Evolutionary conservation across 192 early-diverging fungal genomes (phyloP).

Genomic region (Gigaspora rosea): DNA sequence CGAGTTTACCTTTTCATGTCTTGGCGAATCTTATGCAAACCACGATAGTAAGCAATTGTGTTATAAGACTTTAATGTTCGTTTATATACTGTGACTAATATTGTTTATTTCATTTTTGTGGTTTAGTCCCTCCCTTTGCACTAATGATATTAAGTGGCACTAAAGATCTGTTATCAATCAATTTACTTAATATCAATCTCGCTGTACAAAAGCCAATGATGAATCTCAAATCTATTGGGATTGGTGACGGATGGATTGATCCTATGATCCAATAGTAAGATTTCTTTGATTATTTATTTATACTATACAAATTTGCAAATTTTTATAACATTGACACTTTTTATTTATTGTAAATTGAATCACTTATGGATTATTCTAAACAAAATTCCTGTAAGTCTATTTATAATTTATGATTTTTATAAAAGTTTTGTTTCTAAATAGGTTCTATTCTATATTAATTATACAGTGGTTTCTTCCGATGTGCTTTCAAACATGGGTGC

Average conservation of each 20-base stretch:
- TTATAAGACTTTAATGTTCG: slow-evolving; percentile 15
- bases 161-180: neutral
- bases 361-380: too few species aligned
- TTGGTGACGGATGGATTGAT: slow-evolving; percentile 59
- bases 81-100: slow-evolving; percentile 37
- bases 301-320: too few species aligned
- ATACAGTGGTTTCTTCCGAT: too few species aligned
- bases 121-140: slow-evolving; percentile 41
- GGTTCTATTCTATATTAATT: too few species aligned
- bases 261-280: slow-evolving; percentile 46
- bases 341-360: too few species aligned
- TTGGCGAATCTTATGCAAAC: slow-evolving; percentile 59
- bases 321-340: too few species aligned
- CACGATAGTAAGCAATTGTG: slow-evolving; percentile 39
- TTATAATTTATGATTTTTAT: too few species aligned
- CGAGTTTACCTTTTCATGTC: slow-evolving; percentile 36
- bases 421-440: too few species aligned
- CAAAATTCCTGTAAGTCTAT: too few species aligned
- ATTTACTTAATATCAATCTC: slow-evolving; percentile 35
- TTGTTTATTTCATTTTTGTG: neutral
- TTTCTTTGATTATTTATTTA: neutral
- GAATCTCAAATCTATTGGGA: slow-evolving; percentile 42
- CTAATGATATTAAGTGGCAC: slow-evolving; percentile 23
- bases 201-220: too few species aligned
- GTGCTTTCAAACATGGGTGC: too few species aligned